A percentile compares a stretch with the other conserved stretches of the same genome.
phyloP scores from a whole-genome alignment of 2,329 filamentous ascomycete species.

The Diaporthe sp. region DNA sequence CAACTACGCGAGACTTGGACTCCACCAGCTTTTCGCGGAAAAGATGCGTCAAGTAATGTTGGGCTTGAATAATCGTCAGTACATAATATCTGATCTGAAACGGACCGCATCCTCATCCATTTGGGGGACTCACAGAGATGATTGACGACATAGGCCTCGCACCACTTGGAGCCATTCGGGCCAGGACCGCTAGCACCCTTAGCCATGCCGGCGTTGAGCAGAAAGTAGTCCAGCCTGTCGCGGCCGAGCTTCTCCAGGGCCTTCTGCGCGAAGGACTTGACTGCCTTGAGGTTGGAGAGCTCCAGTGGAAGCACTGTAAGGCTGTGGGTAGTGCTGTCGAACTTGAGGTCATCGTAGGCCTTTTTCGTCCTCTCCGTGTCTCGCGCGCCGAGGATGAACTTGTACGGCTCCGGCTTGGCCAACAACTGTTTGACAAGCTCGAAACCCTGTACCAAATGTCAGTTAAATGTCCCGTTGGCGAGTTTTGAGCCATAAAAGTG shows the following conservation, averaged over 20 bases:
- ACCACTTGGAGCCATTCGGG: constrained; percentile 62
- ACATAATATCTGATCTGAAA: background rate
- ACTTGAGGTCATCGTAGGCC: constrained; percentile 59
- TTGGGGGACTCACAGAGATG: constrained; percentile 58
- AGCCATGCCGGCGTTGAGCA: constrained; percentile 64
- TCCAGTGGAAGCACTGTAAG: constrained; percentile 64
- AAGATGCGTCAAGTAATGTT: constrained; percentile 67
- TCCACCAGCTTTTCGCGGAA: constrained; percentile 62
- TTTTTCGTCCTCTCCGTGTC: constrained; percentile 57
- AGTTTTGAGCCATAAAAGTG: background rate
- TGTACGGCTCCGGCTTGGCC: constrained; percentile 59
- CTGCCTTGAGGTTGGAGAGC: constrained; percentile 58
- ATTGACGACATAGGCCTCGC: constrained; percentile 65
- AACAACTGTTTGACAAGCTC: constrained; percentile 68
- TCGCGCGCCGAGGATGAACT: constrained; percentile 64
- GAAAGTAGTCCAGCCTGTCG: constrained; percentile 61
- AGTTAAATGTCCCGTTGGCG: background rate
- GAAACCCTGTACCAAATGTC: constrained; percentile 58
- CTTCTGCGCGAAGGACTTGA: constrained; percentile 62
- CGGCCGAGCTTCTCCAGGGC: constrained; percentile 58
- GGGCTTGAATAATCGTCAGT: constrained; percentile 54
- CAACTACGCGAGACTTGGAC: constrained; percentile 62
- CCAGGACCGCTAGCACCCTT: constrained; percentile 54
- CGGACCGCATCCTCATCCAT: background rate
- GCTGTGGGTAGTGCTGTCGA: constrained; percentile 55